These are phyloP conservation scores for Fragilaria crotonensis DNA, from an alignment of 108 stramenopile species.

Conservation along the genomic window DNA sequence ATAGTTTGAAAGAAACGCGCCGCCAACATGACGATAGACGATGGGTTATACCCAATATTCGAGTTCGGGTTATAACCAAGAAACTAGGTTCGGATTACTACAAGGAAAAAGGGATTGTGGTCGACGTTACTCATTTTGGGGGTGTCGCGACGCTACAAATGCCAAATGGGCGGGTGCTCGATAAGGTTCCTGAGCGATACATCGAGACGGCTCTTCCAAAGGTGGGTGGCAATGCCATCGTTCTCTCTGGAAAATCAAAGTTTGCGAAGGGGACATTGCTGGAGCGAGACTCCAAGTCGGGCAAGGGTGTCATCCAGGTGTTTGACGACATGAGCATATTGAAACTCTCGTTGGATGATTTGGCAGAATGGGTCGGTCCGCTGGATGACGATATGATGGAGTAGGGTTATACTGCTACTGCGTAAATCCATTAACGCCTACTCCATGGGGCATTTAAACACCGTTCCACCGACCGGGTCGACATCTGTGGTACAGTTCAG, in stretches of 20 bases:
- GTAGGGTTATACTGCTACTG: neutral
- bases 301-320: conserved; percentile 60
- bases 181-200: conserved; percentile 71
- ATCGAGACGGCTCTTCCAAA: conserved; percentile 82
- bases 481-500: neutral
- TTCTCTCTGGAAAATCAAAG: conserved; percentile 45
- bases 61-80: conserved; percentile 68
- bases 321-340: conserved; percentile 75
- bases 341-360: conserved; percentile 66
- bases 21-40: neutral
- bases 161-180: conserved; percentile 53
- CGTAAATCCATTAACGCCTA: too few species aligned
- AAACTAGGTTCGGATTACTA: conserved; percentile 49
- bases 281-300: conserved; percentile 53
- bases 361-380: conserved; percentile 82
- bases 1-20: neutral
- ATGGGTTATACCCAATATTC: conserved; percentile 81
- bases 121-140: conserved; percentile 54
- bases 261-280: conserved; percentile 63
- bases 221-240: conserved; percentile 64
- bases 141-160: conserved; percentile 57
- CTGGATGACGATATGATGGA: conserved; percentile 56
- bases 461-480: too few species aligned
- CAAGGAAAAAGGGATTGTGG: conserved; percentile 74
- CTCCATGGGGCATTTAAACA: too few species aligned